These are phyloP conservation scores for Cyberlindnera subsufficiens DNA, from an alignment of 805 yeast species.

Conservation along the genomic window DNA sequence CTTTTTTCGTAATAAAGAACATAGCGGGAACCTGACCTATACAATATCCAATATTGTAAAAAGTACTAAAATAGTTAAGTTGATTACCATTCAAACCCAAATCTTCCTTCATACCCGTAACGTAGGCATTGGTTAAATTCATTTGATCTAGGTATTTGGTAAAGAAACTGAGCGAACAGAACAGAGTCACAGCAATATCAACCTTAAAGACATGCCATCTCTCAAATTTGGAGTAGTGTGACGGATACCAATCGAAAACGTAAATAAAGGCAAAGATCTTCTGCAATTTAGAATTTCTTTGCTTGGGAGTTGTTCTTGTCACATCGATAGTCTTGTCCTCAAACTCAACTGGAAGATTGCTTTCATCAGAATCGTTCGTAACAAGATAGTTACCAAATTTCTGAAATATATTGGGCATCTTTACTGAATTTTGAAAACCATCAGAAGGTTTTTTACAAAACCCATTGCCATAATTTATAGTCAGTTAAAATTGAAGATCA, in stretches of 20 bases:
- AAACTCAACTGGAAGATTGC: neutral
- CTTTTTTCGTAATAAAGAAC: conserved; percentile 19
- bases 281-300: neutral
- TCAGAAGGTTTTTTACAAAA: too few species aligned
- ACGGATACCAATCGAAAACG: conserved; percentile 8
- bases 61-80: conserved; percentile 49
- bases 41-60: conserved; percentile 29
- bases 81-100: conserved; percentile 55
- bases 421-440: too few species aligned
- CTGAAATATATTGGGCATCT: too few species aligned
- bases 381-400: too few species aligned
- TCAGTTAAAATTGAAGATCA: too few species aligned
- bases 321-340: neutral
- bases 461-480: too few species aligned
- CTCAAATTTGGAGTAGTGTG: conserved; percentile 5
- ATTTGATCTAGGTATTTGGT: conserved; percentile 53
- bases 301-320: neutral
- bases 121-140: conserved; percentile 59
- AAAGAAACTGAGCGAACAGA: conserved; percentile 16
- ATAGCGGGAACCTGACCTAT: conserved; percentile 3
- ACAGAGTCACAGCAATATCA: conserved; percentile 22
- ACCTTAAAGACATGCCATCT: conserved; percentile 7
- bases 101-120: conserved; percentile 56
- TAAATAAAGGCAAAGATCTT: neutral
- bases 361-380: too few species aligned